Evolutionary conservation across 1,284 basidiomycete species (phyloP), one percentile per base, ranked within the genome.

Genomic region (Gymnopus androsaceus): DNA sequence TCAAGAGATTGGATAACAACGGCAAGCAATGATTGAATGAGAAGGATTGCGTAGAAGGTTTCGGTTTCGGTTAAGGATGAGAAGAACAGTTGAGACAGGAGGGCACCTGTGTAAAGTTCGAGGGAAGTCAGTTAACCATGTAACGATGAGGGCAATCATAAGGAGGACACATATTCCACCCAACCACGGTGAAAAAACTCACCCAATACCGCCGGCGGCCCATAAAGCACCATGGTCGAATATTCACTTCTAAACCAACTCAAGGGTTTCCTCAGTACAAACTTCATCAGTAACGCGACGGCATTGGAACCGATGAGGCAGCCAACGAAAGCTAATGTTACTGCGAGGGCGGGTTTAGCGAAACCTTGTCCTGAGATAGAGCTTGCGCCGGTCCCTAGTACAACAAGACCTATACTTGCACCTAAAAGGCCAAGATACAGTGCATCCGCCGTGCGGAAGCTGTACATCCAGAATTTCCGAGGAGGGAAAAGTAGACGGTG

Each of bases 201-300:
- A 86, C 87, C 87, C 48, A 87, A 75, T 8, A 92, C 65, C 0
- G 85, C 85, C 0, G 91, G 81, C 25, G 94, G 92, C 2, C 80
- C 88, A 67, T 94, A 98, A n/a, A 97, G 72, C 11, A 83, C 65
- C 4, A 95, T 63, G 8, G 87, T 84, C 3, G 87, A 81, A 60
- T 84, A 81, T 62, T 94, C 92, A 57, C 81, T 81, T 11, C 81
- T 77, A 72, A 92, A 95, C 94, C 93, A 94, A 69, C 82, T 84
- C 77, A 90, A 79, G 0, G 80, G 79, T 68, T 84, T 88, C 9
- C 82, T 79, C n/a, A 94, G 68, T 0, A 84, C 78, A 15, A 71
- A 67, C 14, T 75, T 70, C 85, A 98, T 90, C 19, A 91, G 59
- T 1, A 85, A 67, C 0, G 95, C 97, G 0, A 92, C 80, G 0